A percentile compares a stretch with the other conserved stretches of the same genome.
These are phyloP conservation scores for Maudiozyma bulderi DNA, from an alignment of 805 yeast genomes.

Conservation along the genomic window DNA sequence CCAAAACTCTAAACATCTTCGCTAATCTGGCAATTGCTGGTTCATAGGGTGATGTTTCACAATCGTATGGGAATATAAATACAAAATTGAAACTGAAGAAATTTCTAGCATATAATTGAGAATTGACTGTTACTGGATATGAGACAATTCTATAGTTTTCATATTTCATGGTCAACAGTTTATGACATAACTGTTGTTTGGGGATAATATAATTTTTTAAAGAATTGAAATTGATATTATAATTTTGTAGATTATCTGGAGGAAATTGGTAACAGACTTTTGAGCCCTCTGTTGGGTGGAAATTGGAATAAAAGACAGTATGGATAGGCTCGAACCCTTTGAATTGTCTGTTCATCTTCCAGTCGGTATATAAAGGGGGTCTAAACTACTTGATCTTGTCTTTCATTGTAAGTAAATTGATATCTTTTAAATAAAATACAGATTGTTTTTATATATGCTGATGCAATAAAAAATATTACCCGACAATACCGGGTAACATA, in stretches of 20 bases:
- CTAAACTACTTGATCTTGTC: not conserved
- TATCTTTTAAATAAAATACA: too few species aligned
- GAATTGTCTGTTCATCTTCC: slow-evolving; percentile 19
- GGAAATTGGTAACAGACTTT: slow-evolving; percentile 89
- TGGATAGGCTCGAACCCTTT: slow-evolving; percentile 79
- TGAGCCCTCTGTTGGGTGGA: slow-evolving; percentile 94
- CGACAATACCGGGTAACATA: too few species aligned
- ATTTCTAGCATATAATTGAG: slow-evolving; percentile 73
- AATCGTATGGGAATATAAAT: slow-evolving; percentile 76
- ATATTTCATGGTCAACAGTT: slow-evolving; percentile 63
- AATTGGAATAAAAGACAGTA: slow-evolving; percentile 81
- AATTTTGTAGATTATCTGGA: slow-evolving; percentile 36
- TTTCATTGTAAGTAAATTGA: too few species aligned
- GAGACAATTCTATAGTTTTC: slow-evolving; percentile 68
- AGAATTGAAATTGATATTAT: slow-evolving; percentile 64
- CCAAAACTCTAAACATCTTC: slow-evolving; percentile 78
- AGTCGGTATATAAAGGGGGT: not conserved
- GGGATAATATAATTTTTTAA: slow-evolving; percentile 90
- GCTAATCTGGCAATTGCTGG: slow-evolving; percentile 78
- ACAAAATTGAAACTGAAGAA: slow-evolving; percentile 89
- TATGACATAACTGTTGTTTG: slow-evolving; percentile 81
- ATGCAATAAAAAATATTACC: too few species aligned
- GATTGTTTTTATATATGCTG: too few species aligned
- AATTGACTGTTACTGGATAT: slow-evolving; percentile 77
- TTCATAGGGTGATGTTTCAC: slow-evolving; percentile 80